A percentile compares a stretch with the other conserved stretches of the same genome.
Conservation (phyloP, 306 rosid species). For the Prunus padus region DNA sequence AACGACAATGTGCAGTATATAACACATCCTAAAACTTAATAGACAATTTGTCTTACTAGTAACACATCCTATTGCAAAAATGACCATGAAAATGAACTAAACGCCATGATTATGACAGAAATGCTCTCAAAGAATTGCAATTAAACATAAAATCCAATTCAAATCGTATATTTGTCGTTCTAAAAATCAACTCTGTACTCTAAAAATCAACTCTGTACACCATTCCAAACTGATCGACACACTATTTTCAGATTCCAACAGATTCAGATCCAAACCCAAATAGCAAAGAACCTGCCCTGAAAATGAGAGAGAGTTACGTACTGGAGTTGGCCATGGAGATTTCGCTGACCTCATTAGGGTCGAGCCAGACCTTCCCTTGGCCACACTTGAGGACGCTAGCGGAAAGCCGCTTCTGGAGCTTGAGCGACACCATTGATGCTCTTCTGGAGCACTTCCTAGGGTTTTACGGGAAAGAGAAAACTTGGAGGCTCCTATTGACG, state of each 20-base stretch:
- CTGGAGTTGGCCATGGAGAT: constrained; percentile 98
- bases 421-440: constrained; percentile 77
- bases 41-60: background rate
- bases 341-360: constrained; percentile 84
- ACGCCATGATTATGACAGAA: background rate
- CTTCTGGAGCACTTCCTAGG: background rate
- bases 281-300: background rate
- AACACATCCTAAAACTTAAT: background rate
- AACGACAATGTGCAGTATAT: background rate
- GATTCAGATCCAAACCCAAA: background rate
- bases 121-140: background rate
- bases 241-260: background rate
- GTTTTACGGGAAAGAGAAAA: constrained; percentile 3
- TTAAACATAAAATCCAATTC: background rate
- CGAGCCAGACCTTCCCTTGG: constrained; percentile 92
- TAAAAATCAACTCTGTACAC: no score
- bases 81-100: background rate
- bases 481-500: background rate
- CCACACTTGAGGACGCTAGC: constrained; percentile 96
- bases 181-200: no score
- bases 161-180: background rate
- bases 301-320: constrained; percentile 24
- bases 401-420: constrained; percentile 91
- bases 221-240: background rate
- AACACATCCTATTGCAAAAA: background rate